phyloP scores from a whole-genome alignment of 495 filamentous ascomycete species.

The Hamigera avellanea region DNA sequence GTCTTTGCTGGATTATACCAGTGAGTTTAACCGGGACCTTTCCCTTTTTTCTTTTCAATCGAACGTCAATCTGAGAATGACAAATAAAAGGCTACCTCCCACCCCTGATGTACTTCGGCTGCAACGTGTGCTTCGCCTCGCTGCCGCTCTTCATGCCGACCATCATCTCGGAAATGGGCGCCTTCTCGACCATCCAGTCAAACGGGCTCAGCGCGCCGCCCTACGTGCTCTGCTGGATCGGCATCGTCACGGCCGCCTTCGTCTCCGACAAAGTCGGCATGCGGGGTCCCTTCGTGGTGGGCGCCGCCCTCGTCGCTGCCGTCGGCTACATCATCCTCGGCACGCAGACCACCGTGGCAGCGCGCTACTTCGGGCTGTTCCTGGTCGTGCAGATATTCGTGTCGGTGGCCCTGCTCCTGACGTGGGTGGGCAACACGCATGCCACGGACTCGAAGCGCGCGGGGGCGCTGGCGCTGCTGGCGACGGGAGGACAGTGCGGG shows the following conservation, averaged over 20 bases:
- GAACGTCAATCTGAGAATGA: no score
- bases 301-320: slow-evolving; percentile 10
- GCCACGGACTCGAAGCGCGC: no score
- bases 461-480: neutral
- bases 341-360: slow-evolving; percentile 7
- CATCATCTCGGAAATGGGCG: slow-evolving; percentile 19
- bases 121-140: no score
- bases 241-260: slow-evolving; percentile 5
- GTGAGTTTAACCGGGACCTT: no score
- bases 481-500: slow-evolving; percentile 6
- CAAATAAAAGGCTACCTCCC: no score
- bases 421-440: no score
- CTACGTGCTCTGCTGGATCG: slow-evolving; percentile 16
- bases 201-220: slow-evolving; percentile 22
- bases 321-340: slow-evolving; percentile 18
- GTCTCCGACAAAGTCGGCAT: slow-evolving; percentile 13
- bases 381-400: slow-evolving; percentile 15
- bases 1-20: no score
- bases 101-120: no score
- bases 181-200: slow-evolving; percentile 15
- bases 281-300: slow-evolving; percentile 15
- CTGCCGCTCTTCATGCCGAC: slow-evolving; percentile 21
- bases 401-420: no score
- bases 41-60: no score
- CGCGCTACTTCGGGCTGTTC: slow-evolving; percentile 17